Evolutionary conservation across 169 alveolate genomes (phyloP).

Genomic region (Plasmodium vinckei): DNA sequence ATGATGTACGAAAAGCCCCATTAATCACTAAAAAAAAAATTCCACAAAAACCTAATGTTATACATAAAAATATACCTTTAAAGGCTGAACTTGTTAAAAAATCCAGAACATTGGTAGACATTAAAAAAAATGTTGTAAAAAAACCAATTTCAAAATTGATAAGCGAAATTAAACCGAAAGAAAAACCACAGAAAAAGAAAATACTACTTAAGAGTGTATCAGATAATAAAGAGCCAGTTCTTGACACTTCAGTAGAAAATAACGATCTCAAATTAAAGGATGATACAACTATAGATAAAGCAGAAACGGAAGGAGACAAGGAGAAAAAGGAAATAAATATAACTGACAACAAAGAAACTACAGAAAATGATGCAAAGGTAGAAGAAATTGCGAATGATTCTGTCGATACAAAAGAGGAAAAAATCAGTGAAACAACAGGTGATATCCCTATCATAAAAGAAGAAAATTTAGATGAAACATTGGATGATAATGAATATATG

Average conservation of each 20-base stretch:
- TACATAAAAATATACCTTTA: constrained; percentile 28
- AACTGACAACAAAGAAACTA: constrained; percentile 14
- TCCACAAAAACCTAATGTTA: constrained; percentile 16
- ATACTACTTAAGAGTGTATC: constrained; percentile 16
- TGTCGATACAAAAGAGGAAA: constrained; percentile 3
- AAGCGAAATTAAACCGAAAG: constrained; percentile 30
- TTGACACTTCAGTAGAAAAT: constrained; percentile 7
- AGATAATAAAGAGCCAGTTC: constrained; percentile 17
- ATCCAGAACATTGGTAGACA: constrained; percentile 22
- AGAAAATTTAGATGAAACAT: background rate
- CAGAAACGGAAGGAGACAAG: constrained; percentile 4
- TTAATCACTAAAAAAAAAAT: constrained; percentile 10
- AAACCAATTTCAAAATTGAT: constrained; percentile 40
- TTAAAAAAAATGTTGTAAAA: constrained; percentile 32
- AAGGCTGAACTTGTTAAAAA: constrained; percentile 26
- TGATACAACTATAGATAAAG: background rate
- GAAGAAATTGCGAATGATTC: constrained; percentile 1
- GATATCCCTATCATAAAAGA: background rate
- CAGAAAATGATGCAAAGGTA: constrained; percentile 7
- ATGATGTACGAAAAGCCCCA: background rate
- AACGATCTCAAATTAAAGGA: constrained; percentile 15
- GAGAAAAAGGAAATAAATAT: constrained; percentile 19
- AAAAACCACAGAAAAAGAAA: constrained; percentile 46
- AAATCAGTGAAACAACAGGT: background rate
- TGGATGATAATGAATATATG: background rate